Conservation (phyloP, 495 filamentous ascomycete genomes). For the Penicillium paradoxum region DNA sequence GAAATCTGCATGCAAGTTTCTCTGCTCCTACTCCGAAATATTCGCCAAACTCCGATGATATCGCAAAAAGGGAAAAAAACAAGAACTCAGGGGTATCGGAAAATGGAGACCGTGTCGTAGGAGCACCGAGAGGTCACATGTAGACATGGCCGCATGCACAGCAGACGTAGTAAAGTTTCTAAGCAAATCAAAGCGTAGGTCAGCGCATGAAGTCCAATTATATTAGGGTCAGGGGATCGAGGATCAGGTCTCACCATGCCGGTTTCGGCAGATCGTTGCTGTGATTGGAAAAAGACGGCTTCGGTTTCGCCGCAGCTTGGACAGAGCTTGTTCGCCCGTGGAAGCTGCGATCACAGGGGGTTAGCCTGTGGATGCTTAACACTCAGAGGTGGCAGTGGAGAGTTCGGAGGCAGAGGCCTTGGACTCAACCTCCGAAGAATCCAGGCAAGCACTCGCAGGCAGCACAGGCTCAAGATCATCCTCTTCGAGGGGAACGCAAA, state of each 20-base stretch:
- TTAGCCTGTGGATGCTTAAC: conserved; percentile 41
- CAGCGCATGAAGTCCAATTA: background rate
- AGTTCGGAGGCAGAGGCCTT: background rate
- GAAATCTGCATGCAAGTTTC: background rate
- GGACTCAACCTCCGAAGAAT: background rate
- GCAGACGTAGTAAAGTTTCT: conserved; percentile 99
- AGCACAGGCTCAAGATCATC: background rate
- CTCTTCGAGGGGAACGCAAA: conserved; percentile 35
- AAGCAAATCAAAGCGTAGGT: background rate
- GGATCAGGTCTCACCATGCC: conserved; percentile 73
- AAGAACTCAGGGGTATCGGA: conserved; percentile 35
- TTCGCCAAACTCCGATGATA: conserved; percentile 15
- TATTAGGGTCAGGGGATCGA: background rate
- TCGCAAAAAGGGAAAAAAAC: conserved; percentile 10
- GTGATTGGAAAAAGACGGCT: conserved; percentile 96
- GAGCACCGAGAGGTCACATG: conserved; percentile 39
- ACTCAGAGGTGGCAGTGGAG: conserved; percentile 6
- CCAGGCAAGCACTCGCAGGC: conserved; percentile 3
- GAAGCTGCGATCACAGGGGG: conserved; percentile 59
- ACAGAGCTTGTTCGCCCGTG: conserved; percentile 75
- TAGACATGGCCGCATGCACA: conserved; percentile 87
- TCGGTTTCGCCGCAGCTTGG: conserved; percentile 78
- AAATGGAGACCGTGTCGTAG: conserved; percentile 19
- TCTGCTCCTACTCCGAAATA: background rate
- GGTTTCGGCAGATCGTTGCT: conserved; percentile 91